Percentiles rank a stretch among this genome's conserved stretches.
Evolutionary conservation across 768 basidiomycete genomes (phyloP).

Genomic region (Boletus reticulatus): DNA sequence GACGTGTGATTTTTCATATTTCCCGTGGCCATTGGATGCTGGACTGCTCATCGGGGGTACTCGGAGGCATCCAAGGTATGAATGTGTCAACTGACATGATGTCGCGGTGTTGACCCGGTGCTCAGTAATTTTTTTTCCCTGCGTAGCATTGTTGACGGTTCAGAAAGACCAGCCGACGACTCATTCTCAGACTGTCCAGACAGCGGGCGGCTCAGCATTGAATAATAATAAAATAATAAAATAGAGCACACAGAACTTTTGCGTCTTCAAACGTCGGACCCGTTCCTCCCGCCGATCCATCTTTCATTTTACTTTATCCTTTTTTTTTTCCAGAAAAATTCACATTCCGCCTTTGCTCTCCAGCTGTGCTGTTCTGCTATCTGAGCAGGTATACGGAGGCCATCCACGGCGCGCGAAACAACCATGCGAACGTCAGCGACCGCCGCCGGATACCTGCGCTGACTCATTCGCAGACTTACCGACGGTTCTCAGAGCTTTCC

Average conservation of each 20-base stretch:
- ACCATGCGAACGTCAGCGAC: not conserved
- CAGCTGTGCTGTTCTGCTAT: not conserved
- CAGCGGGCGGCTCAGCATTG: not conserved
- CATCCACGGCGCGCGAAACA: not conserved
- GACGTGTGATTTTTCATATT: not conserved
- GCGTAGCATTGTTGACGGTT: not conserved
- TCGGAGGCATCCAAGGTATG: not conserved
- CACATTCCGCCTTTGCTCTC: not conserved
- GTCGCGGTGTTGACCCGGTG: constrained; percentile 7
- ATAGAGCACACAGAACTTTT: not conserved
- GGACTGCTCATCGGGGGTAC: not conserved
- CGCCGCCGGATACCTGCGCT: not conserved
- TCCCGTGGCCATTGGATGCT: not conserved
- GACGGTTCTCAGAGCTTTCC: not conserved
- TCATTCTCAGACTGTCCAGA: not conserved
- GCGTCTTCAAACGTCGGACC: not conserved
- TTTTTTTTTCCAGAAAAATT: not conserved
- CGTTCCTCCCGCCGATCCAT: not conserved
- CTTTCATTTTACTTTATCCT: not conserved
- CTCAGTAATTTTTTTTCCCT: not conserved
- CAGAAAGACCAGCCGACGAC: not conserved
- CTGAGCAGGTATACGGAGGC: not conserved
- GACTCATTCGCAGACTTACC: not conserved
- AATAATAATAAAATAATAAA: not conserved
- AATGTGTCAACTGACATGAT: not conserved